Percentiles rank a stretch among this genome's conserved stretches.
These are phyloP conservation scores for Solanum hybrid DNA, from an alignment of 305 asterid species.

Conservation along the genomic window DNA sequence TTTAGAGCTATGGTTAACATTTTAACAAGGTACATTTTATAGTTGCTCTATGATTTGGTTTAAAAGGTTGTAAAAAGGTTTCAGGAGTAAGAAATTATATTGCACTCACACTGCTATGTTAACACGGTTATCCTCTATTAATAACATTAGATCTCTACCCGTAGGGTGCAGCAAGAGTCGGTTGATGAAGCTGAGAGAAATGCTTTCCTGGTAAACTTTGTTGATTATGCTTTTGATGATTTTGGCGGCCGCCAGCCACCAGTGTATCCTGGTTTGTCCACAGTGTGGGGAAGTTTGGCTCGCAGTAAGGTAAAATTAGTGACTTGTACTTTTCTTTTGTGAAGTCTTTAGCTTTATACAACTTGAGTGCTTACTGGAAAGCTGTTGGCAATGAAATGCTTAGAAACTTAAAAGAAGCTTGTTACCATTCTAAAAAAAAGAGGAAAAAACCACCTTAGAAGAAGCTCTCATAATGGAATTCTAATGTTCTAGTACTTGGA, in stretches of 20 bases:
- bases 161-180: slow-evolving; percentile 96
- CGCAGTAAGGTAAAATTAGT: slow-evolving; percentile 84
- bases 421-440: background rate
- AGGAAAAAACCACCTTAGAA: background rate
- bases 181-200: slow-evolving; percentile 98
- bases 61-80: background rate
- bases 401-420: background rate
- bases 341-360: slow-evolving; percentile 8
- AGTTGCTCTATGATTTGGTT: background rate
- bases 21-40: slow-evolving; percentile 63
- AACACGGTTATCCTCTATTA: background rate
- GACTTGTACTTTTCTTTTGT: background rate
- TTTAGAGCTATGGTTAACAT: slow-evolving; percentile 99
- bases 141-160: background rate
- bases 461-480: background rate
- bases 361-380: background rate
- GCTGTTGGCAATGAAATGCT: background rate
- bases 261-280: slow-evolving; percentile 94
- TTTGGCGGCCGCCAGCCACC: slow-evolving; percentile 98
- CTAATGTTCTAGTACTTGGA: background rate
- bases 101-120: background rate
- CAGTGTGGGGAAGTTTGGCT: slow-evolving; percentile 99
- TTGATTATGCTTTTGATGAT: slow-evolving; percentile 92
- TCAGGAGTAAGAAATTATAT: background rate
- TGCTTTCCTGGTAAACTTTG: slow-evolving; percentile 81